phyloP scores from a whole-genome alignment of 2,329 filamentous ascomycete species.

The Chaetothyriales sp. region DNA sequence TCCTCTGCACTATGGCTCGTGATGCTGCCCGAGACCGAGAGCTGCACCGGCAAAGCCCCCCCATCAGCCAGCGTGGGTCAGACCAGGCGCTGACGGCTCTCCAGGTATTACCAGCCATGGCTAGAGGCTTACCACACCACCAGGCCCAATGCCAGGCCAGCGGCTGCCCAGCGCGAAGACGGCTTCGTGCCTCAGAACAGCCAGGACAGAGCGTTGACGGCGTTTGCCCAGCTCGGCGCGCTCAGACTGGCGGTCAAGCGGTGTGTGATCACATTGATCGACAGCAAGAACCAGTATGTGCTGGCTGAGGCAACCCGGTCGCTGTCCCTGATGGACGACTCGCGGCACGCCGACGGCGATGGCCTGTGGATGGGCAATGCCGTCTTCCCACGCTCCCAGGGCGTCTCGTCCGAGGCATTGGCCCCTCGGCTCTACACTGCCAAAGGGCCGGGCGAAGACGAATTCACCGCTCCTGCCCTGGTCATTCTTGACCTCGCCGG shows the following conservation, averaged over 20 bases:
- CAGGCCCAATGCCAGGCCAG: constrained; percentile 10
- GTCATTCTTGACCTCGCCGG: constrained; percentile 27
- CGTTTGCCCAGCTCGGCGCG: constrained; percentile 36
- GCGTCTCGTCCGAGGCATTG: constrained; percentile 20
- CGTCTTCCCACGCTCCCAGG: constrained; percentile 18
- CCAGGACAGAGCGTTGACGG: constrained; percentile 27
- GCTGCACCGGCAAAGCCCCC: constrained; percentile 9
- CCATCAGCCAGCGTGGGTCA: not conserved
- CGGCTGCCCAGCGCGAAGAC: constrained; percentile 5
- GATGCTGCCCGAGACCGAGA: constrained; percentile 13
- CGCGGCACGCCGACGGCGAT: constrained; percentile 19
- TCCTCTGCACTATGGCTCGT: constrained; percentile 6
- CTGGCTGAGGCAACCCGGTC: constrained; percentile 36
- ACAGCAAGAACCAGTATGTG: constrained; percentile 32
- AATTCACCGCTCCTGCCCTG: constrained; percentile 10
- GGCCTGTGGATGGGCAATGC: constrained; percentile 20
- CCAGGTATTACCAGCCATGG: constrained; percentile 12
- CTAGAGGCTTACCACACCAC: constrained; percentile 17
- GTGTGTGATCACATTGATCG: constrained; percentile 38
- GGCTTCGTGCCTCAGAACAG: constrained; percentile 18
- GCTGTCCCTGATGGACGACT: constrained; percentile 23
- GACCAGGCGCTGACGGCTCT: not conserved
- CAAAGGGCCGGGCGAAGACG: constrained; percentile 7
- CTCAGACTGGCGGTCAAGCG: constrained; percentile 30
- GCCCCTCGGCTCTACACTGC: constrained; percentile 7